Percentiles rank a stretch among this genome's conserved stretches.
Conservation (phyloP, 1,284 basidiomycete species). For the Golubevia sp. region DNA sequence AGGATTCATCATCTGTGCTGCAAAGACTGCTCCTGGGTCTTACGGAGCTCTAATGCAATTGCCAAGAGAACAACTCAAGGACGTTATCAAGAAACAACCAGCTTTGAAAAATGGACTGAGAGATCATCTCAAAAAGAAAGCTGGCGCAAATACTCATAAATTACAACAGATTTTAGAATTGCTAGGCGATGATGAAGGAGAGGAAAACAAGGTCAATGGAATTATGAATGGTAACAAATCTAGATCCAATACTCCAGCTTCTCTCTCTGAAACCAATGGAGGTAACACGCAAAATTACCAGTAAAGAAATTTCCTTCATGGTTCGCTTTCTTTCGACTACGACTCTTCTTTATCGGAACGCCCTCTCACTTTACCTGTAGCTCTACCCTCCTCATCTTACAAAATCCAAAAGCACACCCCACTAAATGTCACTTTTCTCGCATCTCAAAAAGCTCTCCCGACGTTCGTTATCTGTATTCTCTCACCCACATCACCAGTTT, state of each 20-base stretch:
- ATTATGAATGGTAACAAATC: background rate
- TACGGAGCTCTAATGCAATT: constrained; percentile 57
- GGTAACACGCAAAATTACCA: too few species aligned
- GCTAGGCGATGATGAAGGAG: background rate
- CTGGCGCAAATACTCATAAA: constrained; percentile 16
- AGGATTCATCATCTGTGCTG: constrained; percentile 56
- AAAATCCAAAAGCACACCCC: too few species aligned
- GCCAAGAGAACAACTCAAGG: constrained; percentile 46
- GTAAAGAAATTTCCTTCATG: too few species aligned
- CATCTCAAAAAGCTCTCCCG: too few species aligned
- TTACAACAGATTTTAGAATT: background rate
- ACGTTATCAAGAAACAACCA: constrained; percentile 42
- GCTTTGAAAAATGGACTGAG: constrained; percentile 40
- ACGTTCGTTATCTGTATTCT: too few species aligned
- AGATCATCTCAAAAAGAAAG: constrained; percentile 51
- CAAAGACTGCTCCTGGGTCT: constrained; percentile 48
- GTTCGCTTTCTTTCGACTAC: too few species aligned
- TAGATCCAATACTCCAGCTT: background rate
- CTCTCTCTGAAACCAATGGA: too few species aligned
- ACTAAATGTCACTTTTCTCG: too few species aligned
- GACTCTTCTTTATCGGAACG: too few species aligned
- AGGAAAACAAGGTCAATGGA: background rate
- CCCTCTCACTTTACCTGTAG: too few species aligned
- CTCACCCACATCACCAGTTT: too few species aligned
- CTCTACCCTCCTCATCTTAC: too few species aligned